Percentiles rank a stretch among this genome's conserved stretches.
Conservation (phyloP, 2,329 filamentous ascomycete genomes). For the Colletotrichum spinosum region DNA sequence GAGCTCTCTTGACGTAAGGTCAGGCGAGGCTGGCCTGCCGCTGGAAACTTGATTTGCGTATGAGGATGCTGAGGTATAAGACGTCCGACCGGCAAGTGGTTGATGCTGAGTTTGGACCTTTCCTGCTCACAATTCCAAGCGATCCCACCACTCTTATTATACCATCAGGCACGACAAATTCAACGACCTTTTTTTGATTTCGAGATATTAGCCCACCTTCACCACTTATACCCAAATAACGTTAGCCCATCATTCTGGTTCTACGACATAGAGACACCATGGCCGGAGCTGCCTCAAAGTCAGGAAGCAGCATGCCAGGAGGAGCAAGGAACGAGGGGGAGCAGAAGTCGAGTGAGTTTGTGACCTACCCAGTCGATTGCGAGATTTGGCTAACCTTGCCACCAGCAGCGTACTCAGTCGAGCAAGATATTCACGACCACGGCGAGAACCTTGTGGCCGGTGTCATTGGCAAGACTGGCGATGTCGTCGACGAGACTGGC, state of each 20-base stretch:
- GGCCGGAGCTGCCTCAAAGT: conserved; percentile 36
- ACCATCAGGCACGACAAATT: too few relatives aligned
- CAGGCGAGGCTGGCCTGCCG: conserved; percentile 5
- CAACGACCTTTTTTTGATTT: too few relatives aligned
- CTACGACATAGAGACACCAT: conserved; percentile 24
- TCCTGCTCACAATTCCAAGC: conserved; percentile 29
- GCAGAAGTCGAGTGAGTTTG: conserved; percentile 46
- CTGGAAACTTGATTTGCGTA: conserved; percentile 38
- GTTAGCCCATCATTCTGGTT: conserved; percentile 36
- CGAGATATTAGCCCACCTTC: conserved; percentile 17
- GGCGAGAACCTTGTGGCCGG: conserved; percentile 52
- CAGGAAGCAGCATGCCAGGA: conserved; percentile 41
- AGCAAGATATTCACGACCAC: conserved; percentile 40
- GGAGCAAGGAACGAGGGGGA: conserved; percentile 47
- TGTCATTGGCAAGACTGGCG: conserved; percentile 57
- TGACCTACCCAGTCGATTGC: not conserved
- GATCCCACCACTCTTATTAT: conserved; percentile 9
- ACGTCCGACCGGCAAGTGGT: conserved; percentile 23
- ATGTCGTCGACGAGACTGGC: conserved; percentile 57
- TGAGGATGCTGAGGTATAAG: conserved; percentile 37
- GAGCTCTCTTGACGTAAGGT: conserved; percentile 37
- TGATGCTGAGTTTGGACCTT: not conserved
- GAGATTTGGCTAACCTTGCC: not conserved
- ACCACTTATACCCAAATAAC: conserved; percentile 14
- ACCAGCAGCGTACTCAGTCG: conserved; percentile 28